These are phyloP conservation scores for Metahyphopichia silvanorum DNA, from an alignment of 805 yeast species.

Conservation along the genomic window DNA sequence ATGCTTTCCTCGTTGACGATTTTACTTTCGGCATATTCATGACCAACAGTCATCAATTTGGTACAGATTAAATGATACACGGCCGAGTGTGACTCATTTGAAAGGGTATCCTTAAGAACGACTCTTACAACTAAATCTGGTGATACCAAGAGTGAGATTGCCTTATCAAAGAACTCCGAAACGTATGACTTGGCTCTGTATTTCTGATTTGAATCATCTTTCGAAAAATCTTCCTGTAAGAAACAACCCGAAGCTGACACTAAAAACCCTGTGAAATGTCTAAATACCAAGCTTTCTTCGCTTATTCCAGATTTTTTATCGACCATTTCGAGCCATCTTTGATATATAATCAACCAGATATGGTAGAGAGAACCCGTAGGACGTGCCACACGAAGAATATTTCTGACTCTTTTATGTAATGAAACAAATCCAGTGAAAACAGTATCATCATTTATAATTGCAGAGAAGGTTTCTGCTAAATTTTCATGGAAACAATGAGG, in stretches of 20 bases:
- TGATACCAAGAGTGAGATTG: constrained; percentile 47
- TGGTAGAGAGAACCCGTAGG: constrained; percentile 30
- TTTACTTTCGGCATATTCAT: constrained; percentile 25
- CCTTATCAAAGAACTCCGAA: constrained; percentile 48
- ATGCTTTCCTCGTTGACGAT: constrained; percentile 24
- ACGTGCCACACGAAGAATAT: constrained; percentile 20
- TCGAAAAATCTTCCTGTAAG: constrained; percentile 28
- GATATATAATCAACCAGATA: constrained; percentile 46
- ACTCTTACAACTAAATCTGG: constrained; percentile 59
- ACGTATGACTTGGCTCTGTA: constrained; percentile 33
- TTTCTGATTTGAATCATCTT: constrained; percentile 18
- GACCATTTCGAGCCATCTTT: constrained; percentile 42
- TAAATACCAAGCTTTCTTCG: constrained; percentile 47
- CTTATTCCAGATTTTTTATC: constrained; percentile 20
- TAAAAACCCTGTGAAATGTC: constrained; percentile 70
- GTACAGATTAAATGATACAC: constrained; percentile 48
- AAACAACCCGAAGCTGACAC: constrained; percentile 70
- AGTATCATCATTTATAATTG: constrained; percentile 49
- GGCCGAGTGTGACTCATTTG: constrained; percentile 60
- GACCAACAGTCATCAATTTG: constrained; percentile 38
- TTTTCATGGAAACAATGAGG: constrained; percentile 14
- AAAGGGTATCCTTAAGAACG: constrained; percentile 66
- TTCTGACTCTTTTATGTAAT: constrained; percentile 62
- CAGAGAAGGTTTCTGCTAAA: constrained; percentile 23
- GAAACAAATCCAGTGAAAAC: constrained; percentile 72